Percentiles rank a stretch among this genome's conserved stretches.
Conservation (phyloP, 2,329 filamentous ascomycete species). For the Penicillium sp. region DNA sequence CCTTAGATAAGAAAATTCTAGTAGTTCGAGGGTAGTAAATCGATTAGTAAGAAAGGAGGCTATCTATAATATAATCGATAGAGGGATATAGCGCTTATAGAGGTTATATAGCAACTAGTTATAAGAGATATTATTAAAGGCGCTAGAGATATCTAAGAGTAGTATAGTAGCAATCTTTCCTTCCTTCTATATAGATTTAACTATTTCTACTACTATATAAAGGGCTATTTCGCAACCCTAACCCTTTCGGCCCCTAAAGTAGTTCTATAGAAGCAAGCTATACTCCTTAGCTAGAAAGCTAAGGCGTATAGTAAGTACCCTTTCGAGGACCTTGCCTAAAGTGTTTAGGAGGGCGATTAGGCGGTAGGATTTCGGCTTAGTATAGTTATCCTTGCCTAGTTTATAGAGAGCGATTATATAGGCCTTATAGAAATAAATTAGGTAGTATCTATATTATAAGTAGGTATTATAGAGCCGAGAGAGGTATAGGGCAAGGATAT, state of each 20-base stretch:
- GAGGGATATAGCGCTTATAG: neutral
- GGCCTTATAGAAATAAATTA: no score
- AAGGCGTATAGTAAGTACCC: slow-evolving; percentile 6
- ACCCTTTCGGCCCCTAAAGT: neutral
- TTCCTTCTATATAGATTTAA: slow-evolving; percentile 6
- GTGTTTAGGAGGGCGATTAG: slow-evolving; percentile 6
- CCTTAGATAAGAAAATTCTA: neutral
- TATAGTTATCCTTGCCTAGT: neutral
- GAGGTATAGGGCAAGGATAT: no score
- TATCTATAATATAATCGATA: neutral
- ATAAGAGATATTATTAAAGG: slow-evolving; percentile 11
- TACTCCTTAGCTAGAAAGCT: slow-evolving; percentile 7
- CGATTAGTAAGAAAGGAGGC: neutral
- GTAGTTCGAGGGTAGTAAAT: neutral
- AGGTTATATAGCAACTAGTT: slow-evolving; percentile 5
- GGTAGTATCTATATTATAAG: no score
- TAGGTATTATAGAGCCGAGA: no score
- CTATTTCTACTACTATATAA: slow-evolving; percentile 7
- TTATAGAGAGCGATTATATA: no score
- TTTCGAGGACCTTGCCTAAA: slow-evolving; percentile 11
- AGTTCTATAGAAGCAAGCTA: slow-evolving; percentile 5
- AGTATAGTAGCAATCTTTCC: slow-evolving; percentile 7
- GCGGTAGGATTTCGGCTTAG: slow-evolving; percentile 9
- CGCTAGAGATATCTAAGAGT: slow-evolving; percentile 10
- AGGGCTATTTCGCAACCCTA: slow-evolving; percentile 8